A percentile compares a stretch with the other conserved stretches of the same genome.
phyloP scores from a whole-genome alignment of 169 alveolate genomes.

The Cystoisospora suis region DNA sequence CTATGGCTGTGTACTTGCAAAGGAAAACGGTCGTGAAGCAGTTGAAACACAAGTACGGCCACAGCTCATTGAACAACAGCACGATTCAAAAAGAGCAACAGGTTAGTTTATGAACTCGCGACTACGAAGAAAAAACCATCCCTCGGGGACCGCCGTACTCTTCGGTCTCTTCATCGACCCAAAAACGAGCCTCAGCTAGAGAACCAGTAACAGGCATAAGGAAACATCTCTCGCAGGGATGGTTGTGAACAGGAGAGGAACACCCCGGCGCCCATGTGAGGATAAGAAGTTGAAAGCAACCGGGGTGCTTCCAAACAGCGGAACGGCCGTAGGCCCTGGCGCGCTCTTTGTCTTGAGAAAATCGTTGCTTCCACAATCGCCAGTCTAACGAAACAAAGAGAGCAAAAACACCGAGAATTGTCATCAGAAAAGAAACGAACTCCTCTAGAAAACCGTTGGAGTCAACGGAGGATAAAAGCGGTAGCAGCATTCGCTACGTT shows the following conservation, averaged over 20 bases:
- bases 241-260: slow-evolving; percentile 53
- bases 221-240: slow-evolving; percentile 65
- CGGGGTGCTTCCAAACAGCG: slow-evolving; percentile 42
- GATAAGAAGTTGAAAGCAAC: slow-evolving; percentile 17
- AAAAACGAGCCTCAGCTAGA: slow-evolving; percentile 34
- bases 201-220: slow-evolving; percentile 56
- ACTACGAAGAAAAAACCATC: no score
- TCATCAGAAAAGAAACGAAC: no score
- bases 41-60: no score
- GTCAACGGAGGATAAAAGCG: no score
- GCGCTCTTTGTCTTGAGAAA: background rate
- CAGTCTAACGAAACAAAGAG: background rate
- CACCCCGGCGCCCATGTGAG: slow-evolving; percentile 62
- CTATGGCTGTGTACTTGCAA: no score
- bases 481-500: no score
- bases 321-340: slow-evolving; percentile 26
- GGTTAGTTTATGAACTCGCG: no score
- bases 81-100: no score
- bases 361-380: slow-evolving; percentile 34
- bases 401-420: background rate
- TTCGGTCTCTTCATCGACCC: slow-evolving; percentile 26
- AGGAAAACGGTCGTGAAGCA: no score
- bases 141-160: slow-evolving; percentile 32
- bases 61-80: no score
- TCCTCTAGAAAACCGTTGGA: no score